phyloP scores from a whole-genome alignment of 2,329 filamentous ascomycete species.

The Colletotrichum brevisporum region DNA sequence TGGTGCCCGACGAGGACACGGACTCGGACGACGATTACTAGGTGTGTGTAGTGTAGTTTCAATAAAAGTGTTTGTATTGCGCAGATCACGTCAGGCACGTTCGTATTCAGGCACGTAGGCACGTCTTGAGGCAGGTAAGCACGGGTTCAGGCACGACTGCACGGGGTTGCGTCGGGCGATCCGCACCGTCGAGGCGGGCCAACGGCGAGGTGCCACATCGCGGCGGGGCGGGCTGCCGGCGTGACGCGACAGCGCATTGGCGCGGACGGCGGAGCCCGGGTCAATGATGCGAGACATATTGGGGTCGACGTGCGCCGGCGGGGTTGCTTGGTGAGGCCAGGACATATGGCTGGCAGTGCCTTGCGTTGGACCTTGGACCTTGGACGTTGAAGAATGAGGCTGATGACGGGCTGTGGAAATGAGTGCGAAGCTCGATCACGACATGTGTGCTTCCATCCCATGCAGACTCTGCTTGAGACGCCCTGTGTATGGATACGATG shows the following conservation, averaged over 20 bases:
- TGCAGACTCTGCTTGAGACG: background rate
- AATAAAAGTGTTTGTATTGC: conserved; percentile 21
- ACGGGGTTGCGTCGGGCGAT: background rate
- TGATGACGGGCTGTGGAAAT: background rate
- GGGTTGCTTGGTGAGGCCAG: background rate
- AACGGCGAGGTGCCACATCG: conserved; percentile 37
- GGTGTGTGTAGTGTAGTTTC: conserved; percentile 17
- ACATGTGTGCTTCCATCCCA: too few relatives aligned
- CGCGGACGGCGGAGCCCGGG: conserved; percentile 9
- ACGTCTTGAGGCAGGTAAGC: background rate
- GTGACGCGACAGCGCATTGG: conserved; percentile 22
- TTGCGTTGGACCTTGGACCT: background rate
- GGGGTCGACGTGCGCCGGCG: background rate
- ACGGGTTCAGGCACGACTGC: conserved; percentile 1
- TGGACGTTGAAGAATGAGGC: conserved; percentile 5
- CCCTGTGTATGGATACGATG: too few relatives aligned
- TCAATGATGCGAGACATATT: too few relatives aligned
- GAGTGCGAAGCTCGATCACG: too few relatives aligned
- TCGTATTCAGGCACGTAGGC: background rate
- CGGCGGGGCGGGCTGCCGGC: conserved; percentile 18
- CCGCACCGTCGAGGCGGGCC: conserved; percentile 14
- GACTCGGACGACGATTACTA: conserved; percentile 80
- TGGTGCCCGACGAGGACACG: conserved; percentile 81
- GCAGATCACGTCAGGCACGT: conserved; percentile 6
- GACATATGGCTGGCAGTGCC: background rate